These are phyloP conservation scores for Discostella pseudostelligera DNA, from an alignment of 108 stramenopile species.

Conservation along the genomic window DNA sequence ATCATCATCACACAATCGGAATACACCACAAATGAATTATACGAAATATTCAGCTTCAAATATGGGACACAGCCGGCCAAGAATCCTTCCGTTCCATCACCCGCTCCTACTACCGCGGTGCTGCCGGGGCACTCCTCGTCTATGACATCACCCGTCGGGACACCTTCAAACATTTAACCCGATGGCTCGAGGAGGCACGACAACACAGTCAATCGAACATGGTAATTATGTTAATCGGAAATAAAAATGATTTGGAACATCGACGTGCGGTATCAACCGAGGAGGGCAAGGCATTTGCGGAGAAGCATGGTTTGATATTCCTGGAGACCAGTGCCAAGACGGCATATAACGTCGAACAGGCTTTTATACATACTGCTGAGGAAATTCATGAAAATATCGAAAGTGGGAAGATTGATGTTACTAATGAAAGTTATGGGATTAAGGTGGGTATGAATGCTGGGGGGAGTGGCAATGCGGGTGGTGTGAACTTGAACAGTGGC, in stretches of 20 bases:
- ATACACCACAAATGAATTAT: too few relatives aligned
- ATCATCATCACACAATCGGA: too few relatives aligned
- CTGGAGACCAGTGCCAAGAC: constrained; percentile 98
- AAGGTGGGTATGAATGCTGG: constrained; percentile 88
- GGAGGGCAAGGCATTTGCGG: constrained; percentile 94
- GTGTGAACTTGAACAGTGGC: constrained; percentile 22
- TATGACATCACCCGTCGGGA: constrained; percentile 99
- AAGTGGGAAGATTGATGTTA: constrained; percentile 94
- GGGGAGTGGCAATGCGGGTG: constrained; percentile 25
- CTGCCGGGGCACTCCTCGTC: constrained; percentile 97
- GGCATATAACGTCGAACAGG: constrained; percentile 95
- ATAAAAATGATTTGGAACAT: constrained; percentile 95
- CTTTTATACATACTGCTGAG: constrained; percentile 97
- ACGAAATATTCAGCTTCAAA: too few relatives aligned
- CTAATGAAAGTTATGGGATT: constrained; percentile 95
- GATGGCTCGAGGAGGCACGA: constrained; percentile 99
- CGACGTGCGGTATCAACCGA: constrained; percentile 87
- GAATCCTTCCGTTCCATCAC: constrained; percentile 99
- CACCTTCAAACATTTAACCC: constrained; percentile 95
- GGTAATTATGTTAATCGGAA: constrained; percentile 99
- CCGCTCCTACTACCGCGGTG: constrained; percentile 98
- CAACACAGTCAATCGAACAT: constrained; percentile 97
- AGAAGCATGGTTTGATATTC: constrained; percentile 96
- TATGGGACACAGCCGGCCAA: constrained; percentile 91
- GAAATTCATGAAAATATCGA: constrained; percentile 97